These are phyloP conservation scores for Gymnopilus dilepis DNA, from an alignment of 768 basidiomycete genomes.

Conservation along the genomic window DNA sequence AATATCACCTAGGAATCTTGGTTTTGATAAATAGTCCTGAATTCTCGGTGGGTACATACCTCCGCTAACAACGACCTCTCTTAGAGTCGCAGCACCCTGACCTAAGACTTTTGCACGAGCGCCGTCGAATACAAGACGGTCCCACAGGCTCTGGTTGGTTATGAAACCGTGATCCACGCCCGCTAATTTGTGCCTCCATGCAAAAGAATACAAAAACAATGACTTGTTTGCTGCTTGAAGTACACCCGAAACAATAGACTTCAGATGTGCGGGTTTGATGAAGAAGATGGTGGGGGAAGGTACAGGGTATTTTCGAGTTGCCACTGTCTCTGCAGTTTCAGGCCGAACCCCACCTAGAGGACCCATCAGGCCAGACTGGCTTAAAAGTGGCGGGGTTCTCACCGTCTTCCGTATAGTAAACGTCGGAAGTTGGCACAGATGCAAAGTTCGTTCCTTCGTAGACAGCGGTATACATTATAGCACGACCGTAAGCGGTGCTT, in stretches of 20 bases:
- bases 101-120: constrained; percentile 68
- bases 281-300: constrained; percentile 85
- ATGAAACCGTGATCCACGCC: constrained; percentile 75
- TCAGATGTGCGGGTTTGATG: constrained; percentile 66
- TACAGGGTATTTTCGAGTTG: constrained; percentile 53
- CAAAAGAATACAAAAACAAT: constrained; percentile 61
- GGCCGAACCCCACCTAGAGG: constrained; percentile 17
- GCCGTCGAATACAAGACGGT: constrained; percentile 73
- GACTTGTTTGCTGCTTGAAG: constrained; percentile 58
- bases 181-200: constrained; percentile 79
- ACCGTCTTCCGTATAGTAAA: constrained; percentile 55
- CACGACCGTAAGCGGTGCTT: constrained; percentile 78
- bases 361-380: not conserved
- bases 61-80: constrained; percentile 74
- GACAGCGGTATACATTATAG: constrained; percentile 79
- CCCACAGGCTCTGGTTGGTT: constrained; percentile 84
- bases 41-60: constrained; percentile 47
- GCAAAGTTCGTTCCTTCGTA: constrained; percentile 78
- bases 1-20: constrained; percentile 48
- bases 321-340: constrained; percentile 21
- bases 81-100: constrained; percentile 61
- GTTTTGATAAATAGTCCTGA: constrained; percentile 1
- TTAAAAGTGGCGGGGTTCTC: constrained; percentile 14
- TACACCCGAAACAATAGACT: constrained; percentile 57
- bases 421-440: constrained; percentile 60